Evolutionary conservation across 1,139 yeast genomes (phyloP), one percentile per base, ranked within the genome.

Genomic region (Lodderomyces pseudojiufengensis): DNA sequence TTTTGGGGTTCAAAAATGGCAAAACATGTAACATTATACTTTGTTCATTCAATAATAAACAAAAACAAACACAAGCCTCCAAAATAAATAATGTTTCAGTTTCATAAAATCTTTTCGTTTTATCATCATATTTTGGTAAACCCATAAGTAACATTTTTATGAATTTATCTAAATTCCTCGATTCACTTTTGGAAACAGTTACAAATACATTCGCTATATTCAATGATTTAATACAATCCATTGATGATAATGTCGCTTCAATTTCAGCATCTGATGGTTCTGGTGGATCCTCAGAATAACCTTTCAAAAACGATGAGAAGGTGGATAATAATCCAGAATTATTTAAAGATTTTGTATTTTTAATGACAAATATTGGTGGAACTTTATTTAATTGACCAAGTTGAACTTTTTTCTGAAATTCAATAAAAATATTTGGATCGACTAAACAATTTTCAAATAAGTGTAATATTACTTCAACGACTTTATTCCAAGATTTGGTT

Each of bases 181-280:
- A 48, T 0, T 65, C 43, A 8, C 63, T 57, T 42, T 55, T 59
- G 8, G 70, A 64, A 32, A 76, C 59, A 28, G 59, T 59, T 26
- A 65, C 68, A 43, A 83, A 70, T 5, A 84, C 60, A 3, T 61
- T 61, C 1, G 74, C 61, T 9, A 87, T 61, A 32, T 74, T 74
- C 43, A 90, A 76, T 1, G 88, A 76, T 38, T 76, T 76, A 36
- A 88, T 70, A 53, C 97, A 90, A 47, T 90, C 95, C 39, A 84
- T 63, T 0, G 96, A 83, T 4, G 88, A 81, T 16, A 84, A 59
- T 0, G 97, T 84, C 2, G 87, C 76, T 44, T 88, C 96, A 33
- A 94, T 81, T 50, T 90, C 97, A 49, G 84, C 95, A 40, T 84
- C 95, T 1, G 94, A 76, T 3, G 98, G 98, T 55, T 90, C 97